Evolutionary conservation across 306 rosid species (phyloP).

Genomic region (Rosa multiflora): DNA sequence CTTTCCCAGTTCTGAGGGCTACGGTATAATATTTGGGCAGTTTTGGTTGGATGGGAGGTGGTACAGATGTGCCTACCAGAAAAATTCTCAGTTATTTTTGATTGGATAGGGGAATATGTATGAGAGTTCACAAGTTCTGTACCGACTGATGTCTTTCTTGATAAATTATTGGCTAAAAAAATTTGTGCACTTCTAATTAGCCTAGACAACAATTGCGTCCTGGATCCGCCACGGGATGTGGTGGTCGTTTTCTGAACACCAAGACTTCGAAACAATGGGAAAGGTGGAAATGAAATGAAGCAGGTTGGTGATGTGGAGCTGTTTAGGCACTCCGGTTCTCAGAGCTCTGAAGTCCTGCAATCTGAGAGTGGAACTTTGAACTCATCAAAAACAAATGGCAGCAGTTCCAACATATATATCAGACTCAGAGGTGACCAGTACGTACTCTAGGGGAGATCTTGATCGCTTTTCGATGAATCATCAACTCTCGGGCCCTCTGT

Average conservation of each 20-base stretch:
- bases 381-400: constrained; percentile 64
- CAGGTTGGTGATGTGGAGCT: constrained; percentile 34
- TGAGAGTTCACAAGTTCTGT: too few species aligned
- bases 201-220: too few species aligned
- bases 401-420: constrained; percentile 55
- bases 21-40: too few species aligned
- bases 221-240: constrained; percentile 53
- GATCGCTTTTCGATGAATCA: constrained; percentile 49
- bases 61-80: too few species aligned
- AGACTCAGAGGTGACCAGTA: constrained; percentile 79
- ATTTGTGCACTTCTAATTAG: too few species aligned
- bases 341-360: constrained; percentile 61
- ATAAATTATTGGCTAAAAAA: too few species aligned
- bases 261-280: constrained; percentile 27
- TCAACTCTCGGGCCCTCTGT: constrained; percentile 39
- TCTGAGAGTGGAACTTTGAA: constrained; percentile 66
- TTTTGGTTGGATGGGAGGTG: too few species aligned
- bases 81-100: too few species aligned
- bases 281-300: constrained; percentile 31
- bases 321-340: constrained; percentile 52
- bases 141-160: too few species aligned
- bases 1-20: too few species aligned
- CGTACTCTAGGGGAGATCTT: constrained; percentile 51
- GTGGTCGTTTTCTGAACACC: constrained; percentile 90
- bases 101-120: too few species aligned